Evolutionary conservation across 306 rosid species (phyloP), one percentile per base, ranked within the genome.

Genomic region (Potentilla sterilis): DNA sequence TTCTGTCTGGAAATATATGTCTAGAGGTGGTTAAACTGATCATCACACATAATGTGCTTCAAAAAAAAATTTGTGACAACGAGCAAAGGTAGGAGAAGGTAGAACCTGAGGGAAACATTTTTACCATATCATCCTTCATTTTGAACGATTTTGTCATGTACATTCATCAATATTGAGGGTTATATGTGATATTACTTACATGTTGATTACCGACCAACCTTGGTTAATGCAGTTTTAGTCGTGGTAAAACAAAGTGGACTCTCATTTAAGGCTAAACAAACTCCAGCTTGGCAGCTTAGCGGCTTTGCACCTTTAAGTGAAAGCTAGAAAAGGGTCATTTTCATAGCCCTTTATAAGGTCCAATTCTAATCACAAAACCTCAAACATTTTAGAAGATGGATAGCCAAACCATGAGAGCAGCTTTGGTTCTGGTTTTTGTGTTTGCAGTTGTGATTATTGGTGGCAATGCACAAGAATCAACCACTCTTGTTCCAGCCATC

Each of bases 401-500:
- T 37, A 32, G 66, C 65, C 42, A 70, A 65, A 72, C 24, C 58
- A 66, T 49, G 75, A 80, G 83, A 76, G 84, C 51, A 68, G 64
- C 81, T 57, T 77, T 86, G 79, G 77, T 79, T 84, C 68, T 86
- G 74, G 70, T 88, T 59, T 74, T 82, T 12, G 85, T 72, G 57
- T 85, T 69, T 86, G 80, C 73, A 44, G 75, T 83, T 21, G 67
- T 83, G 3, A 65, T 65, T 9, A 34, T 28, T 15, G 58, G 49
- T 55, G 76, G 80, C 19, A 46, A 86, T 85, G 92, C 92, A 57
- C 98, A 95, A 78, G 93, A 94, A 12, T 75, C 87, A 62, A 62
- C 73, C 22, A 80, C 96, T 6, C 82, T 95, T 77, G 97, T 95
- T 32, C 96, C 98, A 4, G 97, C 97, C 21, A 81, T 95, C 75